Base-by-base conservation (phyloP, 257 asterid genomes). In the Fraxinus anomala region DNA sequence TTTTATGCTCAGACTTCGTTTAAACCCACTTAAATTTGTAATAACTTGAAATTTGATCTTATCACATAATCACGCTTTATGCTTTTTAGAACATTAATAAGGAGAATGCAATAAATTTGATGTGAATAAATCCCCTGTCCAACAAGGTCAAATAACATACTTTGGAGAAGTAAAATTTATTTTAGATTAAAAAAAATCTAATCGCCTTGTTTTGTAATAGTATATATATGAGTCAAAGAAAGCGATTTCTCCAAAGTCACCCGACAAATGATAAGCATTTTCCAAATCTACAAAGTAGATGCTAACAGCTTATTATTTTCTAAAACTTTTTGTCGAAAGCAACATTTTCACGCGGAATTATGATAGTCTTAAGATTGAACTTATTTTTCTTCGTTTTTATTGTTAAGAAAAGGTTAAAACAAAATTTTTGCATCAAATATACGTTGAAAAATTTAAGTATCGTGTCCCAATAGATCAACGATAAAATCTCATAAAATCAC, bases 221-320 rank as follows among this genome's bases (percentile, higher is more conserved):
- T 4, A 47, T 66, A 33, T 61, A 17, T 61, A 17, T 19, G 21
- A 26, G 37, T 26, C 34, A 28, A 44, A 16, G 51, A 31, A 59
- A 26, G 44, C 80, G 84, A 70, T 80, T 77, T 26, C 37, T 59
- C 37, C 87, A 59, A 83, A 59, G 87, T 28, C 54, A 4, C 24
- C 11, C 4, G 16, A 61, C 61, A 11, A 59, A 70, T 67, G 42
- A 8, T 28, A 31, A 68, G 75, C 21, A 26, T 23, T 30, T 40
- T 56, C 73, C 75, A 63, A 16, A 21, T 61, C 68, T 61, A 61
- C 33, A 7, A 21, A 61, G 14, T 61, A 23, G 13, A 61, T 23
- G 68, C 65, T 11, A 37, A 21, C 63, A 49, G 10, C 9, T 54
- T 19, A 11, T 70, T 36, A 21, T 26, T 33, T 16, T 36, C 26